Conservation (phyloP, 2,329 filamentous ascomycete species). For the Claviceps sp. region DNA sequence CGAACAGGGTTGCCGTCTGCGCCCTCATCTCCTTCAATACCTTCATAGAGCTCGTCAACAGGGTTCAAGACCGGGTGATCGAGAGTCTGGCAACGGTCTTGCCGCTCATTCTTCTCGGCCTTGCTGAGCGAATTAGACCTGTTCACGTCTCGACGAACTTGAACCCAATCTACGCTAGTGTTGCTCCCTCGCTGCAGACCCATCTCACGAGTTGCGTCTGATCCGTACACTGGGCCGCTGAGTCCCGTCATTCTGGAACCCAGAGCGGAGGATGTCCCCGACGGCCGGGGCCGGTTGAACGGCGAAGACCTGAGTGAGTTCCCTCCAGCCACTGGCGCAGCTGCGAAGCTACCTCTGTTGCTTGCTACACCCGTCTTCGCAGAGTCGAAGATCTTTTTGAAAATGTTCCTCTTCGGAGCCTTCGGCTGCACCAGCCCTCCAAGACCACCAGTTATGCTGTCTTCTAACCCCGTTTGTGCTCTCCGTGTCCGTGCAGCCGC, state of each 20-base stretch:
- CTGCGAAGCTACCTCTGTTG: constrained; percentile 71
- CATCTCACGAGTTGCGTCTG: constrained; percentile 54
- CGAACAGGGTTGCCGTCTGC: constrained; percentile 72
- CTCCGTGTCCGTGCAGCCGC: constrained; percentile 32
- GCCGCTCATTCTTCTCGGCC: constrained; percentile 73
- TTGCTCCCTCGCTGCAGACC: constrained; percentile 40
- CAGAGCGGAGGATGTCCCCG: constrained; percentile 26
- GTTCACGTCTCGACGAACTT: constrained; percentile 90
- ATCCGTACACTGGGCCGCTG: constrained; percentile 22
- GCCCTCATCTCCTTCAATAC: constrained; percentile 79
- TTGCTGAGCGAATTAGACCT: constrained; percentile 84
- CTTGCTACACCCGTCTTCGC: constrained; percentile 89
- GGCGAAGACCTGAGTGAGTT: constrained; percentile 29
- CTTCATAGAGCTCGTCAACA: constrained; percentile 75
- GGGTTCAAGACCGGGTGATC: constrained; percentile 80
- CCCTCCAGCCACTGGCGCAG: constrained; percentile 28
- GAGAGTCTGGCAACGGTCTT: constrained; percentile 87
- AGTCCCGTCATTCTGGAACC: constrained; percentile 26
- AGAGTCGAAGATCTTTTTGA: constrained; percentile 88
- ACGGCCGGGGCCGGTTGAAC: constrained; percentile 26
- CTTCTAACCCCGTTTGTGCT: constrained; percentile 52
- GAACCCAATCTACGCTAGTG: constrained; percentile 72
- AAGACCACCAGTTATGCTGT: constrained; percentile 54
- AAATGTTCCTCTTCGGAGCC: constrained; percentile 74
- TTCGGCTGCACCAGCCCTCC: constrained; percentile 69